Base-by-base conservation (phyloP, 495 filamentous ascomycete genomes). In the Xylaria bambusicola region DNA sequence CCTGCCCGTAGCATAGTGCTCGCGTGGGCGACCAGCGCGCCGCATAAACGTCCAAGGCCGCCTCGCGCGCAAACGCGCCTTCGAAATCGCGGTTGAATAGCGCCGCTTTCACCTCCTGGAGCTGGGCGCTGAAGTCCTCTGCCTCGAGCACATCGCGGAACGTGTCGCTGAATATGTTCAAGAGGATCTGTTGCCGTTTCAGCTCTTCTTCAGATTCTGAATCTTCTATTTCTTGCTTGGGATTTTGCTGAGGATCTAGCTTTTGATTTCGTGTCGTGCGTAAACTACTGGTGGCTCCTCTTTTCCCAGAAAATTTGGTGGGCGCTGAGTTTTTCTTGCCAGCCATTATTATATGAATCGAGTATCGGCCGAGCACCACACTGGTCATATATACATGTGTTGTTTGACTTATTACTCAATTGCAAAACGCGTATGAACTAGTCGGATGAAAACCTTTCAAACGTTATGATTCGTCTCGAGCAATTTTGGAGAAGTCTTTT, bases 31-130 rank as follows among this genome's bases (percentile, higher is more conserved):
- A 95, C 90, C 91, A 98, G 53, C 94, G 78, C 58, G 89, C 80
- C 4, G 90, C 89, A 76, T 98, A 98, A 5, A 88, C 91, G 40
- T 86, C 79, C 18, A 95, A 77, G 38, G 85, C 76, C 44, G 86
- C 84, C 36, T 84, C 76, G 29, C 71, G 69, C 0, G 86, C 88
- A 71, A 98, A 98, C 0, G 93, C 93, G 6, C 75, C 74, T 27
- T 80, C 75, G 71, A 96, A 98, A 66, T 97, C 89, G 20, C 94
- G 82, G 62, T 90, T 85, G 68, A 87, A 97, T 1, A 98, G 78
- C 56, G 92, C 88, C 6, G 82, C 73, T 68, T 98, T 98, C 23
- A 98, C 82, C 18, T 82, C 80, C 68, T 97, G 94, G 6, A 97
- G 77, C 2, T 82, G 73, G 17, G 77, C 42, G 10, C 56, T 41